phyloP scores from a whole-genome alignment of 2,329 filamentous ascomycete genomes.

The Aspergillus costaricaensis region DNA sequence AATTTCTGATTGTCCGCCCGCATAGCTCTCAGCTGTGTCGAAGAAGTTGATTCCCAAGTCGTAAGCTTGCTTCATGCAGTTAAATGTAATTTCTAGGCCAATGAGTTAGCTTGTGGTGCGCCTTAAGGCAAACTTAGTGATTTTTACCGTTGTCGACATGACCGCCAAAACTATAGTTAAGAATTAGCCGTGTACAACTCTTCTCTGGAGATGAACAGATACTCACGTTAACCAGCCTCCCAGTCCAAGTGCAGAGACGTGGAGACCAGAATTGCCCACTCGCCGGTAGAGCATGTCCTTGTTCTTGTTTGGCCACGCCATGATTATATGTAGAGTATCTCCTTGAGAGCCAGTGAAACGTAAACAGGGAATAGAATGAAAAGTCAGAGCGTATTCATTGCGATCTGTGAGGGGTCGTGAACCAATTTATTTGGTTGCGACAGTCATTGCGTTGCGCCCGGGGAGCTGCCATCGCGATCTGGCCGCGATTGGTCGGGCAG shows the following conservation, averaged over 20 bases:
- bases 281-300: conserved; percentile 69
- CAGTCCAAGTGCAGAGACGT: conserved; percentile 71
- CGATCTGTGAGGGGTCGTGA: neutral
- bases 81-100: conserved; percentile 25
- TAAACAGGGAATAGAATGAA: neutral
- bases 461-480: neutral
- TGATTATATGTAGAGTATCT: conserved; percentile 4
- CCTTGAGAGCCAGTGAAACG: neutral
- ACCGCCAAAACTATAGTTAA: conserved; percentile 56
- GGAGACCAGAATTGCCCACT: conserved; percentile 69
- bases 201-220: neutral
- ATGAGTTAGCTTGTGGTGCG: neutral
- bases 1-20: conserved; percentile 54
- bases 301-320: conserved; percentile 30
- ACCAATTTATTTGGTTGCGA: conserved; percentile 10
- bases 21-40: conserved; percentile 60
- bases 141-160: conserved; percentile 65
- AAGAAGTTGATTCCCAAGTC: conserved; percentile 61
- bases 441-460: neutral
- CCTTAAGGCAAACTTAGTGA: neutral
- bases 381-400: neutral
- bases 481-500: neutral
- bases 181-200: neutral
- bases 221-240: conserved; percentile 48
- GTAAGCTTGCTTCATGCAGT: conserved; percentile 56